These are phyloP conservation scores for Echites panduratus DNA, from an alignment of 257 asterid species.

Conservation along the genomic window DNA sequence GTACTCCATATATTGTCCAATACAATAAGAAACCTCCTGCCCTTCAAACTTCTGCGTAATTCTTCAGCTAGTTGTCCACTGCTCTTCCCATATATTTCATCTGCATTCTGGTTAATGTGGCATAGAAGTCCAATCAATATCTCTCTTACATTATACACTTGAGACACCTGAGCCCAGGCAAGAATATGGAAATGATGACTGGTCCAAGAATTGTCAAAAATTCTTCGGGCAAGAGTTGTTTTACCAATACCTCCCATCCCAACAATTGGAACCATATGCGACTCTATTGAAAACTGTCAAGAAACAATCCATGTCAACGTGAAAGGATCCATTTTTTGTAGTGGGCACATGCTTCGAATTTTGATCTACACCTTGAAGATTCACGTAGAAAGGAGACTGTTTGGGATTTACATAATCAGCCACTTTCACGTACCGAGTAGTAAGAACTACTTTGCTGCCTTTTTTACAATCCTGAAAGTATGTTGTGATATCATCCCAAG, in stretches of 20 bases:
- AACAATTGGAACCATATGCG: not conserved
- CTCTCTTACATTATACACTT: not conserved
- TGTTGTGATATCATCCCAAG: no score
- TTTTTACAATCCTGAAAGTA: no score
- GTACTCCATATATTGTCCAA: not conserved
- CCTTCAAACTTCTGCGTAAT: not conserved
- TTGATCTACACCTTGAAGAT: no score
- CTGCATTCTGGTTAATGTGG: not conserved
- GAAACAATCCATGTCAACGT: constrained; percentile 3
- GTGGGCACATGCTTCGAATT: no score
- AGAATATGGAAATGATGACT: not conserved
- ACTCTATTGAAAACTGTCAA: not conserved
- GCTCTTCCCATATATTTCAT: not conserved
- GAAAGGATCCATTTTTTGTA: not conserved
- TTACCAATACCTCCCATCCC: not conserved
- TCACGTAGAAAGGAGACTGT: no score
- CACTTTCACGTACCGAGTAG: no score
- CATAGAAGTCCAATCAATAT: not conserved
- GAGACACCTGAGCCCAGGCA: not conserved
- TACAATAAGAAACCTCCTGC: not conserved
- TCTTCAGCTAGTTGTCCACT: not conserved
- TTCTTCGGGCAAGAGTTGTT: not conserved
- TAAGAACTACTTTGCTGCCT: no score
- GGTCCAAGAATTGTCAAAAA: not conserved
- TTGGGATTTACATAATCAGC: no score